Conservation (phyloP, 75 land plant genomes). For the Larix kaempferi region DNA sequence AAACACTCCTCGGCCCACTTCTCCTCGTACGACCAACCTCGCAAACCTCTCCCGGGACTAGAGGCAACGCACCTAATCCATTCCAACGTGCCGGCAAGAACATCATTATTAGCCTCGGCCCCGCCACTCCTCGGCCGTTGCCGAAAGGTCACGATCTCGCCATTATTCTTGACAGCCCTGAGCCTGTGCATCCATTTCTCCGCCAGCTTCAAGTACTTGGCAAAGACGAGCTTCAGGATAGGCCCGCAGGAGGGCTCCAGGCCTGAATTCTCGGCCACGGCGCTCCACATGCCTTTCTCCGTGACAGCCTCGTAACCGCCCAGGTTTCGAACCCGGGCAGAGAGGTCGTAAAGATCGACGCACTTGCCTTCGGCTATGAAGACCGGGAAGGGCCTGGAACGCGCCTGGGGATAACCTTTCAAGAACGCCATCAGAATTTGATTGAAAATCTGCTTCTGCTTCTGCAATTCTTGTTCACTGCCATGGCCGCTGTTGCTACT, state of each 20-base stretch:
- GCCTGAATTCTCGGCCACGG: background rate
- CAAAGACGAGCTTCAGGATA: constrained; percentile 7
- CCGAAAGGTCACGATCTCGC: background rate
- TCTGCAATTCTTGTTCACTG: background rate
- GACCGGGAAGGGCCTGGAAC: constrained; percentile 9
- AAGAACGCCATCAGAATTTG: background rate
- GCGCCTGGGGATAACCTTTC: background rate
- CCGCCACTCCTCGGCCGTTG: background rate
- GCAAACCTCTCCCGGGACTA: too few relatives aligned
- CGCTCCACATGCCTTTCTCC: background rate
- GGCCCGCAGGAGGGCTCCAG: constrained; percentile 2
- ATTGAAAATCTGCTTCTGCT: background rate
- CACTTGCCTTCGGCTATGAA: background rate
- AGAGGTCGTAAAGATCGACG: constrained; percentile 1
- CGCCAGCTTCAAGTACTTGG: constrained; percentile 14
- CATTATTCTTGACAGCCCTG: background rate
- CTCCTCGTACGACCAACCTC: too few relatives aligned
- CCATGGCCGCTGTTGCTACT: background rate
- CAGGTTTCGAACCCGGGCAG: constrained; percentile 3
- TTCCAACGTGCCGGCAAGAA: too few relatives aligned
- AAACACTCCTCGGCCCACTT: too few relatives aligned
- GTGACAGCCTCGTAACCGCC: constrained; percentile 8
- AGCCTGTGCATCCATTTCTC: background rate
- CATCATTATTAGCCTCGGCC: too few relatives aligned
- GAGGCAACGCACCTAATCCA: too few relatives aligned